These are phyloP conservation scores for Pezicula radicicola DNA, from an alignment of 2,329 filamentous ascomycete species.

Conservation along the genomic window DNA sequence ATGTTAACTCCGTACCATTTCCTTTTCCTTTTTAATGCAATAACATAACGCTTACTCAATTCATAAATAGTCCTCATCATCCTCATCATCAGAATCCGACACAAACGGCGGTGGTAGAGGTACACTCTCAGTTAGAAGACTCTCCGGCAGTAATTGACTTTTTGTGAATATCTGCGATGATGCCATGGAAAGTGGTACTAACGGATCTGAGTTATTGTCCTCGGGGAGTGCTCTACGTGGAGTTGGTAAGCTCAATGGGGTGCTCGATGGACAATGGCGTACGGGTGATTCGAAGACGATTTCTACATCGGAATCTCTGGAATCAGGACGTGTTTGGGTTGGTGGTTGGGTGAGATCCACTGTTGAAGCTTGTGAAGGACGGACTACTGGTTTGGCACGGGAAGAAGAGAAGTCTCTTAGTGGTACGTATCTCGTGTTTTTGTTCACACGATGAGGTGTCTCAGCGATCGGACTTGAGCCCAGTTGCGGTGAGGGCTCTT, in stretches of 20 bases:
- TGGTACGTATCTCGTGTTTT: too few species aligned
- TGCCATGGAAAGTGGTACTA: conserved; percentile 21
- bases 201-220: conserved; percentile 4
- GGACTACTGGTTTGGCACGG: neutral
- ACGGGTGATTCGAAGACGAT: conserved; percentile 24
- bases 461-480: too few species aligned
- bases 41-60: conserved; percentile 10
- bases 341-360: conserved; percentile 24
- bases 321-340: conserved; percentile 7
- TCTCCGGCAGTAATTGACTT: conserved; percentile 52
- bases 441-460: too few species aligned
- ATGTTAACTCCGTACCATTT: too few species aligned
- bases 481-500: too few species aligned
- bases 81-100: conserved; percentile 41
- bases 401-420: too few species aligned
- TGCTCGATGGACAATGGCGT: conserved; percentile 16
- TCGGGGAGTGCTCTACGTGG: neutral
- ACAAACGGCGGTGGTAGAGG: conserved; percentile 36
- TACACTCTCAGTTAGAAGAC: conserved; percentile 37
- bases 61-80: conserved; percentile 13
- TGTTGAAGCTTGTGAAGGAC: conserved; percentile 27
- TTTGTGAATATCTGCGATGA: conserved; percentile 41
- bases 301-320: conserved; percentile 9
- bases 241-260: conserved; percentile 11
- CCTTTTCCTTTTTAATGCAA: too few species aligned